Evolutionary conservation across 2,329 filamentous ascomycete species (phyloP).

Genomic region (Passalora sequoiae): DNA sequence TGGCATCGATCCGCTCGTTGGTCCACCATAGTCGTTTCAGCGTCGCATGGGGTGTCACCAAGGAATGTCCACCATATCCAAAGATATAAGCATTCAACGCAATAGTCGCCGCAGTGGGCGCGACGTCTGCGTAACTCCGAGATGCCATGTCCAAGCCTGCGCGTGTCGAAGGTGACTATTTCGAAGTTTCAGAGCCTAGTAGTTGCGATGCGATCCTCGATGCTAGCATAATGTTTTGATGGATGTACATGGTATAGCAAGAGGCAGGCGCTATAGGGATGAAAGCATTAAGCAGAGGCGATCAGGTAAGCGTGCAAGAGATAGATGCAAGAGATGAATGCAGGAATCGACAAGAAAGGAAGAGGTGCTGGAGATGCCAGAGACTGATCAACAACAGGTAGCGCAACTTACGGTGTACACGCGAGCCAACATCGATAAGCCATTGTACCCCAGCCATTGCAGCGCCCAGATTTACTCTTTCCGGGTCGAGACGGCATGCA

Average conservation of each 20-base stretch:
- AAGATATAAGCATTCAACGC: conserved; percentile 49
- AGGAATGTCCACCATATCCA: conserved; percentile 47
- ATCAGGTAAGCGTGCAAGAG: conserved; percentile 3
- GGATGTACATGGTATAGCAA: conserved; percentile 11
- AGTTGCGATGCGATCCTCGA: neutral
- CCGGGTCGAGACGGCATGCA: conserved; percentile 12
- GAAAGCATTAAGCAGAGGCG: conserved; percentile 2
- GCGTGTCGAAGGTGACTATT: neutral
- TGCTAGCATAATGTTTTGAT: conserved; percentile 7
- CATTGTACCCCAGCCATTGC: conserved; percentile 14
- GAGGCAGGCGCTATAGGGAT: neutral
- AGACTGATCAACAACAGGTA: conserved; percentile 4
- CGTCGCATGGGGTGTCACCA: conserved; percentile 46
- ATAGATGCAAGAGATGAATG: conserved; percentile 5
- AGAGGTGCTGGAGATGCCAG: neutral
- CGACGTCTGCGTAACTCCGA: conserved; percentile 32
- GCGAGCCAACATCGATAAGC: conserved; percentile 15
- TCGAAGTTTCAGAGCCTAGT: neutral
- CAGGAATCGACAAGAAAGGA: conserved; percentile 1
- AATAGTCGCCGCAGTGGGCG: conserved; percentile 35
- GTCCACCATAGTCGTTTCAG: conserved; percentile 65
- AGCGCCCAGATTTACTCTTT: conserved; percentile 12
- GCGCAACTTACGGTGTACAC: conserved; percentile 21
- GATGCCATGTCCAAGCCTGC: conserved; percentile 28
- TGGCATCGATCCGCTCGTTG: conserved; percentile 61